A percentile compares a stretch with the other conserved stretches of the same genome.
These are phyloP conservation scores for Zygotorulaspora mrakii DNA, from an alignment of 1,139 yeast genomes.

Conservation along the genomic window DNA sequence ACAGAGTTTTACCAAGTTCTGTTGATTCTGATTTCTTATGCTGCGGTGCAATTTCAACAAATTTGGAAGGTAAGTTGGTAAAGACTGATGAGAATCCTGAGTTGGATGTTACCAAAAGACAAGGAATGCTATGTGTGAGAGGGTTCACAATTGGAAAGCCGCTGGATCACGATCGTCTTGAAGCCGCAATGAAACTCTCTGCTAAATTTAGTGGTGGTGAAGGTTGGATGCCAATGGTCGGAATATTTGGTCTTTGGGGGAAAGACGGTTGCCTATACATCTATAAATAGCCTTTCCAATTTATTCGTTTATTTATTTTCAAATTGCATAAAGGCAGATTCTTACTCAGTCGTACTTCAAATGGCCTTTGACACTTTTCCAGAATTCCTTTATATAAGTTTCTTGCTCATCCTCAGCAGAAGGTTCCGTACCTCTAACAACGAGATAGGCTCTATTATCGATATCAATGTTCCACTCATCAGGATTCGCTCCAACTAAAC, in stretches of 20 bases:
- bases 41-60: constrained; percentile 37
- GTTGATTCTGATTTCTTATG: constrained; percentile 32
- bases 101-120: constrained; percentile 38
- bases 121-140: constrained; percentile 54
- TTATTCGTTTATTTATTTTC: constrained; percentile 12
- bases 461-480: constrained; percentile 47
- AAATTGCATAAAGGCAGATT: no score
- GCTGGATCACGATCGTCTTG: constrained; percentile 32
- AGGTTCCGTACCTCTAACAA: constrained; percentile 48
- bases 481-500: constrained; percentile 49
- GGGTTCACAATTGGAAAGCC: constrained; percentile 66
- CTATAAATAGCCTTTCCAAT: constrained; percentile 22
- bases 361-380: constrained; percentile 46
- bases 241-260: constrained; percentile 59
- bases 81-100: constrained; percentile 41
- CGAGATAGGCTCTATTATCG: constrained; percentile 50
- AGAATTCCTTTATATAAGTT: constrained; percentile 46
- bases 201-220: constrained; percentile 45
- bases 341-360: constrained; percentile 40
- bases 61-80: constrained; percentile 41
- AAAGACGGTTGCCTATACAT: constrained; percentile 64
- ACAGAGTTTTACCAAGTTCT: constrained; percentile 43
- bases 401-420: constrained; percentile 39
- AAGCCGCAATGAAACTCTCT: constrained; percentile 34
- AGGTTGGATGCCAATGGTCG: constrained; percentile 57